Conservation (phyloP, 1,139 yeast species). For the Geotrichum aggregatum region DNA sequence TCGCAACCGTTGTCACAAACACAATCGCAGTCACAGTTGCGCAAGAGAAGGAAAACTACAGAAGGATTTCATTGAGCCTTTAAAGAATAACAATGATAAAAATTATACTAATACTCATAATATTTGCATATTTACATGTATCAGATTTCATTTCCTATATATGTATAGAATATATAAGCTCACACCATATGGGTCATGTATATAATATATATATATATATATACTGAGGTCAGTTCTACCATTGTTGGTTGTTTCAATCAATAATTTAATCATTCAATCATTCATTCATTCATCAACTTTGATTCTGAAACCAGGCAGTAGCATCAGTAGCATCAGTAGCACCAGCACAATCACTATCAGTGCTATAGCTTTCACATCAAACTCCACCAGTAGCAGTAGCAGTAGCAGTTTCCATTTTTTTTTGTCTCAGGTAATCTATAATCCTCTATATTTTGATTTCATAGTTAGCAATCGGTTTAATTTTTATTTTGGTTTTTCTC, state of each 20-base stretch:
- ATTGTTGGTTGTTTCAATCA: no score
- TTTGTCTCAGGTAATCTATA: slow-evolving; percentile 11
- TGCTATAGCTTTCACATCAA: no score
- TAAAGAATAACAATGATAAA: not conserved
- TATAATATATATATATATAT: no score
- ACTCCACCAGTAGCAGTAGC: not conserved
- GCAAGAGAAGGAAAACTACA: slow-evolving; percentile 9
- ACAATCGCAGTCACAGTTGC: not conserved
- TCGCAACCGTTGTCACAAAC: not conserved
- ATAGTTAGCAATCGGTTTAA: no score
- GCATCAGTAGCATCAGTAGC: not conserved
- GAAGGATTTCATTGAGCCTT: slow-evolving; percentile 7
- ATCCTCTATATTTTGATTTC: slow-evolving; percentile 10
- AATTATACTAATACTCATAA: not conserved
- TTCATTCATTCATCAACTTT: no score
- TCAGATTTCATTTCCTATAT: no score
- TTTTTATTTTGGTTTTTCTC: no score
- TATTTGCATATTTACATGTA: not conserved
- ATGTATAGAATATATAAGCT: no score
- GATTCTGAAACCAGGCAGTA: no score
- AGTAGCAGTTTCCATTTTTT: slow-evolving; percentile 3
- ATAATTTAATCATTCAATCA: no score
- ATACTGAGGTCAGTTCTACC: no score
- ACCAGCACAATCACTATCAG: slow-evolving; percentile 2
- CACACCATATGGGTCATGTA: no score